These are phyloP conservation scores for Lasiodiplodia sp. DNA, from an alignment of 2,329 filamentous ascomycete species.

Conservation along the genomic window DNA sequence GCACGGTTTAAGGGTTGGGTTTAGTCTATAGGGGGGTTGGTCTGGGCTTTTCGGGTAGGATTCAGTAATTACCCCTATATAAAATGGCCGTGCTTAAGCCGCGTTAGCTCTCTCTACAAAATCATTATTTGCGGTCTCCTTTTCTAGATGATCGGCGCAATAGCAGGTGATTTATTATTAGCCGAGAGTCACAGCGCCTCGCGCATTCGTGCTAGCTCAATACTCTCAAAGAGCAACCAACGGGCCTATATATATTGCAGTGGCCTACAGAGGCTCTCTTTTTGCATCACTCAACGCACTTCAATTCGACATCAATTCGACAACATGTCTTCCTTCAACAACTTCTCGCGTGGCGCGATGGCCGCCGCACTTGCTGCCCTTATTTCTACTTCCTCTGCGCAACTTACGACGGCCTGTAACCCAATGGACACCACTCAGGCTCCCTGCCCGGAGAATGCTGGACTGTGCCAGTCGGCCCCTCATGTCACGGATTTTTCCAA, in stretches of 20 bases:
- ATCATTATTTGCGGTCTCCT: background rate
- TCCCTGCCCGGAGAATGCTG: constrained; percentile 50
- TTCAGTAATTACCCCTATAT: background rate
- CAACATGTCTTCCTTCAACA: constrained; percentile 1
- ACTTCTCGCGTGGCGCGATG: constrained; percentile 8
- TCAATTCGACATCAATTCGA: background rate
- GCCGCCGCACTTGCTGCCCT: constrained; percentile 34
- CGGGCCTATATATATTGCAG: constrained; percentile 1
- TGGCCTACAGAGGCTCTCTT: background rate
- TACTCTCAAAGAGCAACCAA: background rate
- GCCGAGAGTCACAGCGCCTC: background rate
- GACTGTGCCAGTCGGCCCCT: constrained; percentile 55
- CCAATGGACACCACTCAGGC: constrained; percentile 46
- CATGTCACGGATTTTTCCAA: constrained; percentile 57
- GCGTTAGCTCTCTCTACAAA: background rate
- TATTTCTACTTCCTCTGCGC: constrained; percentile 40
- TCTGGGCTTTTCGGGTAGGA: too few species aligned
- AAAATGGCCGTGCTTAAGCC: constrained; percentile 7
- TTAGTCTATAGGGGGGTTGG: too few species aligned
- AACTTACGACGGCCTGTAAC: constrained; percentile 53
- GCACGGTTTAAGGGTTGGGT: too few species aligned
- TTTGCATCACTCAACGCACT: background rate
- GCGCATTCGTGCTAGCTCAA: background rate
- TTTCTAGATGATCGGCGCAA: background rate
- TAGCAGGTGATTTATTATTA: background rate